These are phyloP conservation scores for Gyrodon lividus DNA, from an alignment of 768 basidiomycete genomes.

Conservation along the genomic window DNA sequence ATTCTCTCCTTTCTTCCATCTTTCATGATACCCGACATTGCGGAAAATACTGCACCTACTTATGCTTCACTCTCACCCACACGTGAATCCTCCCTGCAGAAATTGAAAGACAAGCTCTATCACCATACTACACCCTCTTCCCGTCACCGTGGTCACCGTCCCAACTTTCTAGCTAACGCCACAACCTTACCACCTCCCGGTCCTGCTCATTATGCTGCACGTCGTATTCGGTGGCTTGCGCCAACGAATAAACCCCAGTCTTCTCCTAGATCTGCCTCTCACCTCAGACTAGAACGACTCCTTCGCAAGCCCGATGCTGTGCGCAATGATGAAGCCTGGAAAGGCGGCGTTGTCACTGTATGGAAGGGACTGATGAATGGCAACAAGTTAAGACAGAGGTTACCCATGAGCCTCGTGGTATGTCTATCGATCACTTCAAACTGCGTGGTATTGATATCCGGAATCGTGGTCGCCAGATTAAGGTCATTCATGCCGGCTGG, in stretches of 20 bases:
- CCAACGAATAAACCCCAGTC: conserved; percentile 15
- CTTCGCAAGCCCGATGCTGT: conserved; percentile 47
- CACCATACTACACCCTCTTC: conserved; percentile 2
- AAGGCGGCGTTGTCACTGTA: conserved; percentile 53
- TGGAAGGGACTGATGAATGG: conserved; percentile 65
- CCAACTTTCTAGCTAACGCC: conserved; percentile 6
- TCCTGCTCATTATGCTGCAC: conserved; percentile 58
- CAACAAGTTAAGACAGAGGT: conserved; percentile 51
- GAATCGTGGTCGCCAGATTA: conserved; percentile 49
- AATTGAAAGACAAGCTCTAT: conserved; percentile 7
- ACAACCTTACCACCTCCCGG: conserved; percentile 56
- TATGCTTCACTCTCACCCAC: not conserved
- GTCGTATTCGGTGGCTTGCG: conserved; percentile 62
- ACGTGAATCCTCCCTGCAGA: conserved; percentile 5
- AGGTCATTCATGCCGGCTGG: conserved; percentile 74
- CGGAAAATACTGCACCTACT: conserved; percentile 2
- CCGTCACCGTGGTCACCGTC: not conserved
- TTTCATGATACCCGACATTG: conserved; percentile 17
- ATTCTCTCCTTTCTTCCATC: not conserved
- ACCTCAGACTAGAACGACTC: conserved; percentile 50
- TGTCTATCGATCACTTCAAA: conserved; percentile 25
- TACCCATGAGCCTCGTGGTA: conserved; percentile 69
- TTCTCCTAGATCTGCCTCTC: conserved; percentile 34
- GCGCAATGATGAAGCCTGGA: conserved; percentile 55
- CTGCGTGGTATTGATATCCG: conserved; percentile 3